A percentile compares a stretch with the other conserved stretches of the same genome.
Conservation (phyloP, 1,284 basidiomycete species). For the Ceratorhiza oryzae-sativae region DNA sequence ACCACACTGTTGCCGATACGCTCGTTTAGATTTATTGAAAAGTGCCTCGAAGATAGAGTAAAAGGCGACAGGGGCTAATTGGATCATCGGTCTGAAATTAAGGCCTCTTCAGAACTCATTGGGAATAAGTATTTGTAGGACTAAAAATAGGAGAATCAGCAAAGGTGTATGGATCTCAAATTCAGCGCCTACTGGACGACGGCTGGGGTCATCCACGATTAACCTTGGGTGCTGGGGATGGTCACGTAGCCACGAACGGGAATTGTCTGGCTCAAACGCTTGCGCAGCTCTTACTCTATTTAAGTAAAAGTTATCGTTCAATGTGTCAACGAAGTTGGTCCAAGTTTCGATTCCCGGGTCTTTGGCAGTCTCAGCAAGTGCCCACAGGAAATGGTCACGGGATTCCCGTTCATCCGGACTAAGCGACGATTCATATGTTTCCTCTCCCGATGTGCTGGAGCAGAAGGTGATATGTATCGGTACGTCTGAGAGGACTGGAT, state of each 20-base stretch:
- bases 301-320: not conserved
- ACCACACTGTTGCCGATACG: too few species aligned
- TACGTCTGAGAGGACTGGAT: not conserved
- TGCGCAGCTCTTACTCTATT: not conserved
- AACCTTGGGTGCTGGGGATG: not conserved
- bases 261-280: not conserved
- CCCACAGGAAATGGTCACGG: slow-evolving; percentile 7
- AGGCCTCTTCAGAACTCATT: not conserved
- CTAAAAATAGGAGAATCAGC: not conserved
- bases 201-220: not conserved
- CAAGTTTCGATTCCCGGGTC: not conserved
- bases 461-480: not conserved
- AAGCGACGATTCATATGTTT: not conserved
- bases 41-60: not conserved
- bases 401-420: not conserved
- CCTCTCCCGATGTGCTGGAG: not conserved
- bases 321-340: not conserved
- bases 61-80: not conserved
- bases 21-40: not conserved
- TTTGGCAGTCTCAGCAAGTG: not conserved
- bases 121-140: not conserved
- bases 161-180: not conserved
- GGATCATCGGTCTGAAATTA: not conserved
- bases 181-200: not conserved
- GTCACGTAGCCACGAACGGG: not conserved